Percentiles rank a stretch among this genome's conserved stretches.
Evolutionary conservation across 768 basidiomycete species (phyloP).

Genomic region (Boletus pseudo-olivaceus): DNA sequence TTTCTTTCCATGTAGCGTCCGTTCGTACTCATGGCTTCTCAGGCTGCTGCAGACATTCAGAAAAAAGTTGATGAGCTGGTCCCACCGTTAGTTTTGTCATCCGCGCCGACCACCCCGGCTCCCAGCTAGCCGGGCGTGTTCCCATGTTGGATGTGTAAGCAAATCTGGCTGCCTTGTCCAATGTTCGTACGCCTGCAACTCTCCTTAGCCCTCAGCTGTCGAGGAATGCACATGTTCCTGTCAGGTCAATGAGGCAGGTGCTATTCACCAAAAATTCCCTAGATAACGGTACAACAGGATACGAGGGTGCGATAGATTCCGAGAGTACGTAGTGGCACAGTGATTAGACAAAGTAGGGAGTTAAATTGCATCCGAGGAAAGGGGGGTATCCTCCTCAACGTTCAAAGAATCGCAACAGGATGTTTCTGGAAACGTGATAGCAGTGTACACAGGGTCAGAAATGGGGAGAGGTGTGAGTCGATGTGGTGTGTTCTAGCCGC

Average conservation of each 20-base stretch:
- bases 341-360: conserved; percentile 18
- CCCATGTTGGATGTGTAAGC: not conserved
- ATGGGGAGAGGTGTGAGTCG: conserved; percentile 5
- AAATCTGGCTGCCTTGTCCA: conserved; percentile 1
- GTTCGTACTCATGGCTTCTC: conserved; percentile 15
- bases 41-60: conserved; percentile 71
- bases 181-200: not conserved
- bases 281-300: conserved; percentile 32
- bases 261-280: conserved; percentile 21
- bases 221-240: not conserved
- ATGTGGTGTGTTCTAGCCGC: conserved; percentile 11
- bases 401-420: conserved; percentile 15
- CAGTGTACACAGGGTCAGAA: conserved; percentile 10
- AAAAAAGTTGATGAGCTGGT: conserved; percentile 73
- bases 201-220: conserved; percentile 5
- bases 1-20: conserved; percentile 3
- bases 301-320: conserved; percentile 20
- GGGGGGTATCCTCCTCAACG: conserved; percentile 27
- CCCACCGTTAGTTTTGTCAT: conserved; percentile 36
- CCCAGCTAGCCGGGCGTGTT: conserved; percentile 14
- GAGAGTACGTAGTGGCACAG: conserved; percentile 19
- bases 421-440: conserved; percentile 15
- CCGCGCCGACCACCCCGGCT: conserved; percentile 26
- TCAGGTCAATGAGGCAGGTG: conserved; percentile 11
- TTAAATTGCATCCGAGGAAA: conserved; percentile 17